A percentile compares a stretch with the other conserved stretches of the same genome.
Conservation (phyloP, 257 asterid species). For the Rehmannia glutinosa region DNA sequence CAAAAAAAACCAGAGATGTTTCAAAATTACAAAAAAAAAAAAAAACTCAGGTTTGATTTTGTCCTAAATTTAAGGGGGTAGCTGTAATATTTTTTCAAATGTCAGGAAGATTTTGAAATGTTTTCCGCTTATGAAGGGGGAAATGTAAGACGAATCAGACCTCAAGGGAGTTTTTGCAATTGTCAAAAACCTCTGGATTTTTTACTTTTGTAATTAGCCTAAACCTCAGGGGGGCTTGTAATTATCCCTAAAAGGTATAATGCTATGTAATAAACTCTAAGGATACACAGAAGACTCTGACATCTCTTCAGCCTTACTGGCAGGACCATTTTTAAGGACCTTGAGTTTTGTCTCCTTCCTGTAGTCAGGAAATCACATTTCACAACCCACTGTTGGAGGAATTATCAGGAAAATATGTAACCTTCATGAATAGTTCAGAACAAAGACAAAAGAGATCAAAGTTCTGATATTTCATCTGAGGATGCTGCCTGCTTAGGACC, state of each 20-base stretch:
- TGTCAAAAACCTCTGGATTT: too few relatives aligned
- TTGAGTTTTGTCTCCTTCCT: constrained; percentile 41
- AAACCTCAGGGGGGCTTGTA: neutral
- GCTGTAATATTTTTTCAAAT: too few relatives aligned
- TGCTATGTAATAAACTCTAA: neutral
- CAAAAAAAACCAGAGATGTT: neutral
- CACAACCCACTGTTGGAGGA: neutral
- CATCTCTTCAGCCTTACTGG: constrained; percentile 34
- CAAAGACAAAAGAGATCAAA: neutral
- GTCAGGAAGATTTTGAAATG: too few relatives aligned
- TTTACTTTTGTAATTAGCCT: too few relatives aligned
- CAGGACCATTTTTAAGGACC: constrained; percentile 33
- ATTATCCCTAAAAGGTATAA: neutral
- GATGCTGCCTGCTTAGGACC: neutral
- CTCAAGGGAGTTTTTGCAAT: neutral
- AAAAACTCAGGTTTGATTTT: too few relatives aligned
- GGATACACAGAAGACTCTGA: constrained; percentile 47
- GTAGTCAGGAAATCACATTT: constrained; percentile 18
- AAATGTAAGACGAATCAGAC: too few relatives aligned
- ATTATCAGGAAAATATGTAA: neutral
- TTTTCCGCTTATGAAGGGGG: too few relatives aligned
- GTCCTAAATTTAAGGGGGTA: too few relatives aligned
- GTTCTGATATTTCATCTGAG: constrained; percentile 6
- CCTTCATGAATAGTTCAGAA: neutral
- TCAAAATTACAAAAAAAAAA: neutral